phyloP scores from a whole-genome alignment of 2,329 filamentous ascomycete genomes.

The Paecilomyces variotii region DNA sequence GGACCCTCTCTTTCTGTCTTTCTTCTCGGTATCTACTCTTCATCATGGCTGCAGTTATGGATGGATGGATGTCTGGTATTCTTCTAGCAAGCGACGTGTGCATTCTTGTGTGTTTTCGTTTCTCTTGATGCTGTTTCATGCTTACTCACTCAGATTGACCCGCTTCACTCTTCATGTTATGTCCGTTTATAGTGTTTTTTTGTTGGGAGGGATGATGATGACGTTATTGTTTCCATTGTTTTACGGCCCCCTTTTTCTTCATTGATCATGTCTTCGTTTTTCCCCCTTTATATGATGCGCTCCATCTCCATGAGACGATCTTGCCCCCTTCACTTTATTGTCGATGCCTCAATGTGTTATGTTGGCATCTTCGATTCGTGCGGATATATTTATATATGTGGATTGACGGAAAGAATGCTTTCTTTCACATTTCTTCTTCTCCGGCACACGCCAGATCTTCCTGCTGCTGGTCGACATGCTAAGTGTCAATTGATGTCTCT shows the following conservation, averaged over 20 bases:
- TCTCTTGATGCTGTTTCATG: constrained; percentile 10
- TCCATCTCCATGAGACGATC: constrained; percentile 1
- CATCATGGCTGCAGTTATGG: constrained; percentile 21
- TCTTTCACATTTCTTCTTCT: not conserved
- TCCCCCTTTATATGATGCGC: not conserved
- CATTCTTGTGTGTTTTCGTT: constrained; percentile 14
- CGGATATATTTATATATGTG: not conserved
- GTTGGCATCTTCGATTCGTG: not conserved
- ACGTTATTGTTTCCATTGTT: constrained; percentile 1
- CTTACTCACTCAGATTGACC: constrained; percentile 3
- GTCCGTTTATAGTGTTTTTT: constrained; percentile 16
- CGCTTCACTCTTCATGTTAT: constrained; percentile 11
- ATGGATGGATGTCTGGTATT: constrained; percentile 11
- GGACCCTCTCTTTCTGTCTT: constrained; percentile 5
- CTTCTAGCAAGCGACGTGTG: constrained; percentile 29
- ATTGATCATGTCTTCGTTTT: constrained; percentile 7
- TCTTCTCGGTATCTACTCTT: constrained; percentile 14
- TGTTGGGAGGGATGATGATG: constrained; percentile 7
- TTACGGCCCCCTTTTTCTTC: constrained; percentile 8
- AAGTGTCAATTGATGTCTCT: not conserved
- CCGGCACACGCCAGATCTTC: not conserved
- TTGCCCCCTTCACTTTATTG: not conserved
- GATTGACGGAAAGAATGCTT: not conserved
- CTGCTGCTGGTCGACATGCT: not conserved
- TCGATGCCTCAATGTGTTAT: not conserved